phyloP scores from a whole-genome alignment of 495 filamentous ascomycete genomes.

The Xylaria acuta region DNA sequence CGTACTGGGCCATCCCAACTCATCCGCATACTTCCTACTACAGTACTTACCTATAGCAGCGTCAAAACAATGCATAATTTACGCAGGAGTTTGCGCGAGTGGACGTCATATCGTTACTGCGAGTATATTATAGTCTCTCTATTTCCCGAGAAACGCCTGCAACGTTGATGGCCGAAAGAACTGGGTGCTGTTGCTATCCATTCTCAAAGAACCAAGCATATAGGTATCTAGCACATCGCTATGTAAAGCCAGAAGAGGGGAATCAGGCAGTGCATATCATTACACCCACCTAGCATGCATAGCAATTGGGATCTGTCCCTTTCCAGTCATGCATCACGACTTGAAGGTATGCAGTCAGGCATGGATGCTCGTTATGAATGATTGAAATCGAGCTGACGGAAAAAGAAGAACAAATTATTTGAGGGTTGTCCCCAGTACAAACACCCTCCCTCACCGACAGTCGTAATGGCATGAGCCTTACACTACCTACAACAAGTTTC shows the following conservation, averaged over 20 bases:
- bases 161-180: neutral
- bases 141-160: neutral
- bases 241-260: neutral
- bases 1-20: neutral
- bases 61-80: constrained; percentile 10
- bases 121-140: neutral
- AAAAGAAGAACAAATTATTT: neutral
- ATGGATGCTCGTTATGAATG: neutral
- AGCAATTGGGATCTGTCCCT: constrained; percentile 9
- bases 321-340: neutral
- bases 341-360: constrained; percentile 4
- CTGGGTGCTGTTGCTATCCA: neutral
- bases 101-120: neutral
- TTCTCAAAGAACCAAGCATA: neutral
- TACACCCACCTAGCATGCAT: neutral
- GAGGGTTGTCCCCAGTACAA: neutral
- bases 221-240: too few relatives aligned
- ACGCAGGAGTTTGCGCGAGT: neutral
- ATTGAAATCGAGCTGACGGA: neutral
- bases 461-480: too few relatives aligned
- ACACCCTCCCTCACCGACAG: too few relatives aligned
- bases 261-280: neutral
- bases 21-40: neutral
- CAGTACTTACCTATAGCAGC: neutral
- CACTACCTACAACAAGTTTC: neutral